Percentiles rank a stretch among this genome's conserved stretches.
These are phyloP conservation scores for Scheffersomyces quercinus DNA, from an alignment of 1,139 yeast genomes.

Conservation along the genomic window DNA sequence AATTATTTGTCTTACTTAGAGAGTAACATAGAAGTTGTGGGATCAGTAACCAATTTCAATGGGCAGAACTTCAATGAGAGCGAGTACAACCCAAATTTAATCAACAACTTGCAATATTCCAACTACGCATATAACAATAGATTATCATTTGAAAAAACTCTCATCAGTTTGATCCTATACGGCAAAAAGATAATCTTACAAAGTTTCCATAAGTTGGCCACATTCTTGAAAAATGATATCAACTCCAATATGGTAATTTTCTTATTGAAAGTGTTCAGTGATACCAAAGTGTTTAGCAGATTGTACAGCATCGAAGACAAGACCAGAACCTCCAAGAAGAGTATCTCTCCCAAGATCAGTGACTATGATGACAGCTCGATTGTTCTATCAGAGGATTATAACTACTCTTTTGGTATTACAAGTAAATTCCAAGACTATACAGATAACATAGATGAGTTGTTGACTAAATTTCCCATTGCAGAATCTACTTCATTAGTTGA, in stretches of 20 bases:
- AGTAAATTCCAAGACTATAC: conserved; percentile 29
- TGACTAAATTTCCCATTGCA: conserved; percentile 13
- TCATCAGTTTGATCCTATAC: conserved; percentile 35
- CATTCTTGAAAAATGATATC: conserved; percentile 35
- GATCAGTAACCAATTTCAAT: conserved; percentile 36
- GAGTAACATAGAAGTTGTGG: conserved; percentile 37
- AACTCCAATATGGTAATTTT: conserved; percentile 44
- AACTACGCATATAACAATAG: conserved; percentile 21
- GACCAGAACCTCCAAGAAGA: conserved; percentile 24
- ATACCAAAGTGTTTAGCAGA: conserved; percentile 35
- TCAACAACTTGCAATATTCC: conserved; percentile 33
- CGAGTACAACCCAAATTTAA: conserved; percentile 31
- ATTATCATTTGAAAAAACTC: conserved; percentile 27
- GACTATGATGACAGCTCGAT: conserved; percentile 26
- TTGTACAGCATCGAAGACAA: conserved; percentile 21
- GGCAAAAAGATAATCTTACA: conserved; percentile 37
- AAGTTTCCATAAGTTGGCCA: conserved; percentile 32
- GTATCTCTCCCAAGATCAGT: conserved; percentile 9
- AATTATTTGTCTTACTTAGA: conserved; percentile 45
- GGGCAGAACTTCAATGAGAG: conserved; percentile 27
- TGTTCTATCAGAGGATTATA: conserved; percentile 34
- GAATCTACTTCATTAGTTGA: conserved; percentile 13
- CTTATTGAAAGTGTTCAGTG: conserved; percentile 41
- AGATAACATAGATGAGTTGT: conserved; percentile 26
- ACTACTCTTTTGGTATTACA: conserved; percentile 42